Percentiles rank a stretch among this genome's conserved stretches.
phyloP scores from a whole-genome alignment of 169 alveolate species.

The Theileria orientalis region DNA sequence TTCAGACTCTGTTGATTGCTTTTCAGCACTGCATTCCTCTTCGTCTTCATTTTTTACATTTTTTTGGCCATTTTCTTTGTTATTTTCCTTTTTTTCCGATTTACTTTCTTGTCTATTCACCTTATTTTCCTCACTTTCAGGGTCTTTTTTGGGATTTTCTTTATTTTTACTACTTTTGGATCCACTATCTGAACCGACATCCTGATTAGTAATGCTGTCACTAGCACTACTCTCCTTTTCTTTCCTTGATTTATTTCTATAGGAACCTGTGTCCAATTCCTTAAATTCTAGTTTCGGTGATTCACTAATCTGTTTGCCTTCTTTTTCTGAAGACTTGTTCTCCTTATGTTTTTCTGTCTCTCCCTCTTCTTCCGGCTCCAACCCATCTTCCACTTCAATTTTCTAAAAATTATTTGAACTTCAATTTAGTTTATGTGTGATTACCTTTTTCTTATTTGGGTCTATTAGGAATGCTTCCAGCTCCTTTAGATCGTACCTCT shows the following conservation, averaged over 20 bases:
- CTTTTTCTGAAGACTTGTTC: too few relatives aligned
- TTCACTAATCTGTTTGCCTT: too few relatives aligned
- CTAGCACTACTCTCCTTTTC: not conserved
- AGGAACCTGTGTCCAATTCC: too few relatives aligned
- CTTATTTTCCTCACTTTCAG: not conserved
- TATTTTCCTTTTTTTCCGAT: too few relatives aligned
- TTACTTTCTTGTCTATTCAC: too few relatives aligned
- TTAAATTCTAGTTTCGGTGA: too few relatives aligned
- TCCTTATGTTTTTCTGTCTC: not conserved
- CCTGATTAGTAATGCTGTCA: not conserved
- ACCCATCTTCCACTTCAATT: not conserved
- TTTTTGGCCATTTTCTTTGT: too few relatives aligned
- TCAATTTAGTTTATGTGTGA: not conserved
- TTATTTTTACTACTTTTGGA: not conserved
- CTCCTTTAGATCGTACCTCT: slow-evolving; percentile 2
- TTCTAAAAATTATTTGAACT: not conserved
- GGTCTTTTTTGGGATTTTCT: not conserved
- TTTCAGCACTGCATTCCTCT: not conserved
- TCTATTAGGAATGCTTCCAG: slow-evolving; percentile 8
- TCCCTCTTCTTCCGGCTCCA: not conserved
- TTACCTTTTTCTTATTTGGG: not conserved
- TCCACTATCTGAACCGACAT: not conserved
- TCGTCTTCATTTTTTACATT: not conserved
- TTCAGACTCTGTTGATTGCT: too few relatives aligned
- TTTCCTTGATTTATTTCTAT: not conserved